Percentiles rank a stretch among this genome's conserved stretches.
Conservation (phyloP, 2,329 filamentous ascomycete genomes). For the Penicillium sp. region DNA sequence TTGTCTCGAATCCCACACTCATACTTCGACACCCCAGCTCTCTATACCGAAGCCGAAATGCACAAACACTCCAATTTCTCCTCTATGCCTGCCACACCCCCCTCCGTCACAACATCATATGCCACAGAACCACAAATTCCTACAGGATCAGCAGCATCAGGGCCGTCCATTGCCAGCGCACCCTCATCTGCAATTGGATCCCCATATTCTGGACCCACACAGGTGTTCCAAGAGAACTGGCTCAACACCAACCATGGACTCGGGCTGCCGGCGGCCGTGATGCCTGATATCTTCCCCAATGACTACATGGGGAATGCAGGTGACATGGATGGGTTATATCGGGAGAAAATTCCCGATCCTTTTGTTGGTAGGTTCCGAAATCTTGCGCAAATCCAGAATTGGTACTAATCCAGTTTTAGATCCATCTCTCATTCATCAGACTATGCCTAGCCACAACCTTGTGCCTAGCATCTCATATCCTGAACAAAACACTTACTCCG, state of each 20-base stretch:
- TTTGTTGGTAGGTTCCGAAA: constrained; percentile 33
- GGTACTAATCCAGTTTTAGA: constrained; percentile 41
- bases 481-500: constrained; percentile 33
- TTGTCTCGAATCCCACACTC: constrained; percentile 23
- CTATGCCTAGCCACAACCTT: constrained; percentile 40
- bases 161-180: constrained; percentile 57
- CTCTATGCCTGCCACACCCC: constrained; percentile 35
- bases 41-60: constrained; percentile 30
- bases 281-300: constrained; percentile 59
- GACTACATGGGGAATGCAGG: constrained; percentile 50
- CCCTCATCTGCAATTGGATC: constrained; percentile 69
- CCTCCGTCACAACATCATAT: constrained; percentile 30
- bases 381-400: neutral
- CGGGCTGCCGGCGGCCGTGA: constrained; percentile 64
- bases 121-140: constrained; percentile 50
- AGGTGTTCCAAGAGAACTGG: constrained; percentile 63
- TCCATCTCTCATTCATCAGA: constrained; percentile 57
- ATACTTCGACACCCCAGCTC: constrained; percentile 30
- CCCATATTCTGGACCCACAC: constrained; percentile 63
- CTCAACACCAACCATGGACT: constrained; percentile 54
- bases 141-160: constrained; percentile 63
- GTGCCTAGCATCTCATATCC: constrained; percentile 35
- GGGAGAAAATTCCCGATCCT: constrained; percentile 43
- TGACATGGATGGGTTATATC: constrained; percentile 45
- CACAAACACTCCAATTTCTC: constrained; percentile 28